Conservation (phyloP, 2,329 filamentous ascomycete genomes). For the Talaromyces sp. region DNA sequence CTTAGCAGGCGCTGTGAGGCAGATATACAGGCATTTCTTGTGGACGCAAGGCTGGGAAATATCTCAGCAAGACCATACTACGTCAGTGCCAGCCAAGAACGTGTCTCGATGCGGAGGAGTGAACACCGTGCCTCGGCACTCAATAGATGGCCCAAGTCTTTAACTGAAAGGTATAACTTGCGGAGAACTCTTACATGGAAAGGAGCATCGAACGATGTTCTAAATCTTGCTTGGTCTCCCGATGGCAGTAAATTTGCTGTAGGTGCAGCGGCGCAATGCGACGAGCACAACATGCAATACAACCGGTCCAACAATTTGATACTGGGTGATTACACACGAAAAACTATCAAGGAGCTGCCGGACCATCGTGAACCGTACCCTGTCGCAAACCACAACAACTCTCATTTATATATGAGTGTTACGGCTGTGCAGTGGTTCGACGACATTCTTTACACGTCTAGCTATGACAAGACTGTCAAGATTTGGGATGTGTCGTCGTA, state of each 20-base stretch:
- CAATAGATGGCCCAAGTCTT: slow-evolving; percentile 19
- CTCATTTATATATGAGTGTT: slow-evolving; percentile 55
- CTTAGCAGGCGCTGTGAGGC: slow-evolving; percentile 21
- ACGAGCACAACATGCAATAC: slow-evolving; percentile 57
- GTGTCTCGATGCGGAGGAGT: background rate
- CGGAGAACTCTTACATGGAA: slow-evolving; percentile 46
- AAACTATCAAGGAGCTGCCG: slow-evolving; percentile 50
- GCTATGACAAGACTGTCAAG: slow-evolving; percentile 56
- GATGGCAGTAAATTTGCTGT: slow-evolving; percentile 55
- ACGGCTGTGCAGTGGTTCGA: slow-evolving; percentile 53
- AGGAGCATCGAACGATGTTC: slow-evolving; percentile 58
- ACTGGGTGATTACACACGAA: slow-evolving; percentile 46
- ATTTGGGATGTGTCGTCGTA: slow-evolving; percentile 50
- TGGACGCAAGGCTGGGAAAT: slow-evolving; percentile 22
- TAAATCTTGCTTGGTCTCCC: slow-evolving; percentile 55
- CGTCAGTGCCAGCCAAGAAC: slow-evolving; percentile 13
- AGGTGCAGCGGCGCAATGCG: slow-evolving; percentile 55
- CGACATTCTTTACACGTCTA: slow-evolving; percentile 50
- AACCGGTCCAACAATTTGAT: slow-evolving; percentile 58
- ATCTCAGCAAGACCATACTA: slow-evolving; percentile 22
- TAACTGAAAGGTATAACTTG: background rate
- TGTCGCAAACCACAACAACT: slow-evolving; percentile 50
- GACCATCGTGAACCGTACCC: slow-evolving; percentile 50
- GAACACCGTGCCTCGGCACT: background rate
- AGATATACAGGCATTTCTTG: slow-evolving; percentile 25